phyloP scores from a whole-genome alignment of 768 basidiomycete genomes.

The Mycena filopes region DNA sequence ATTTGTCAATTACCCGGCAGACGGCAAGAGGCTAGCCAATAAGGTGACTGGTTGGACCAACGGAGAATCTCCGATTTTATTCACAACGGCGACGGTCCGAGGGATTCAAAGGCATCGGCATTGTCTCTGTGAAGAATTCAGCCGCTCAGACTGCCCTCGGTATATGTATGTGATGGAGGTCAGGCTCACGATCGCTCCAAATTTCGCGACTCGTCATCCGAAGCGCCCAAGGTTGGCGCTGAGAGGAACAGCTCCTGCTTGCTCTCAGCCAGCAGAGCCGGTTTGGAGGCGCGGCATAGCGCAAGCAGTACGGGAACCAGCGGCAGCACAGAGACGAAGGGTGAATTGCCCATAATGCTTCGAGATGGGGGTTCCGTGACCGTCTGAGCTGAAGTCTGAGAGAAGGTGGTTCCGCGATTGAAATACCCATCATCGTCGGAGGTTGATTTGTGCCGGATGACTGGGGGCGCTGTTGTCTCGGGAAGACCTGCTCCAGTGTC shows the following conservation, averaged over 20 bases:
- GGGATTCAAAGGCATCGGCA: too few relatives aligned
- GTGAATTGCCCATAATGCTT: slow-evolving; percentile 4
- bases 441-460: slow-evolving; percentile 14
- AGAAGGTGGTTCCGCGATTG: background rate
- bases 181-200: slow-evolving; percentile 28
- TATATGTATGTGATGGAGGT: background rate
- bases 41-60: too few relatives aligned
- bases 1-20: too few relatives aligned
- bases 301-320: background rate
- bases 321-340: background rate
- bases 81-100: too few relatives aligned
- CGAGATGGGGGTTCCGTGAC: background rate
- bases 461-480: background rate
- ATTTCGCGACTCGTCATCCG: slow-evolving; percentile 62
- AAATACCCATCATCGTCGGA: slow-evolving; percentile 18
- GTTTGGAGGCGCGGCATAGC: background rate
- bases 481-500: too few relatives aligned
- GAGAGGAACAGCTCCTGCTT: slow-evolving; percentile 50
- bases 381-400: background rate
- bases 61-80: too few relatives aligned
- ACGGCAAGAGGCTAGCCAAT: too few relatives aligned
- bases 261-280: slow-evolving; percentile 10
- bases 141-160: too few relatives aligned
- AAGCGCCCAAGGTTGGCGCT: slow-evolving; percentile 61
- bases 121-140: too few relatives aligned